phyloP scores from a whole-genome alignment of 257 asterid genomes.

The Penstemon barbatus region DNA sequence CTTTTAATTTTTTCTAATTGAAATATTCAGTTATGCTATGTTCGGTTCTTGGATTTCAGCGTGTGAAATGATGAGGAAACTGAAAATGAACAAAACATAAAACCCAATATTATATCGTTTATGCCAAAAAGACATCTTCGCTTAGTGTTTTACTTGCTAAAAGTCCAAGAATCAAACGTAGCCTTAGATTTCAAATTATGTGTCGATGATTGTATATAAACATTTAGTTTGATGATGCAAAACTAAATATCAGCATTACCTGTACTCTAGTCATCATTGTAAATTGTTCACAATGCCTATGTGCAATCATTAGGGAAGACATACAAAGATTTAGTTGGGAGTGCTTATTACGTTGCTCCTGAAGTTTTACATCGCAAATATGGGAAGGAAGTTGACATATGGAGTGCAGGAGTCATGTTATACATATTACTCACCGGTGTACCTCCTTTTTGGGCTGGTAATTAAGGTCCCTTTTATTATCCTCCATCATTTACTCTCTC shows the following conservation, averaged over 20 bases:
- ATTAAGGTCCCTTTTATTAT: slow-evolving; percentile 2
- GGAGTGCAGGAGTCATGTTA: slow-evolving; percentile 92
- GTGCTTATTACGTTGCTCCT: slow-evolving; percentile 90
- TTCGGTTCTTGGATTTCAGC: too few relatives aligned
- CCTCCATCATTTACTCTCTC: not conserved
- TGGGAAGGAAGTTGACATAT: slow-evolving; percentile 76
- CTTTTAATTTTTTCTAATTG: not conserved
- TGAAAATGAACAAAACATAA: too few relatives aligned
- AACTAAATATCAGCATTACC: not conserved
- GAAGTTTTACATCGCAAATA: slow-evolving; percentile 70
- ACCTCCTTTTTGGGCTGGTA: slow-evolving; percentile 93
- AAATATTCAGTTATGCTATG: not conserved
- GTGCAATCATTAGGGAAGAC: slow-evolving; percentile 53
- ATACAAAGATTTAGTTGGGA: slow-evolving; percentile 76
- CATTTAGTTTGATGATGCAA: not conserved
- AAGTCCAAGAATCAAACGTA: too few relatives aligned
- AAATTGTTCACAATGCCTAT: not conserved
- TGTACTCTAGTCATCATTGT: not conserved
- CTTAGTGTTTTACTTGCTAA: too few relatives aligned
- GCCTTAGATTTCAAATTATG: too few relatives aligned
- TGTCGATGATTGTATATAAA: too few relatives aligned
- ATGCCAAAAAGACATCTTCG: too few relatives aligned
- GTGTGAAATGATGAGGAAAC: too few relatives aligned
- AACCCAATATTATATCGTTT: not conserved
- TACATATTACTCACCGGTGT: slow-evolving; percentile 84